Base-by-base conservation (phyloP, 148 eudicot species). In the Vaccinium vitisidaea region DNA sequence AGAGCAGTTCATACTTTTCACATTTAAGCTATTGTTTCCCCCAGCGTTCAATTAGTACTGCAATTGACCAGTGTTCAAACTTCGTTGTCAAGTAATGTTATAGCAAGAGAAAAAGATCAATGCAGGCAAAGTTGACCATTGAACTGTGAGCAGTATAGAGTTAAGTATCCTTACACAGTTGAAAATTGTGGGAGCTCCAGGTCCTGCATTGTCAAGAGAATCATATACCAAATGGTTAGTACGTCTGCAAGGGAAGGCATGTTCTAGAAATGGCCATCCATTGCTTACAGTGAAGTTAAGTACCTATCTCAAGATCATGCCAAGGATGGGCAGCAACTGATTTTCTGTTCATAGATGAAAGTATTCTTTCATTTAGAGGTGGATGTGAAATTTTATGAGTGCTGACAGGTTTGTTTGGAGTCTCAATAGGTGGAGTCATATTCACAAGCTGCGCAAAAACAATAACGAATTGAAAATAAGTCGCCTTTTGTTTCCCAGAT, bases 231-330 rank as follows among this genome's bases (percentile, higher is more conserved):
- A 63, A 82, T 43, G 39, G 55, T 76, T 30, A 77, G 18, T 43
- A 75, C 11, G 79, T 61, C 32, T 15, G n/a, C 59, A 82, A 58
- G 30, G 14, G 71, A 63, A 83, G 65, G 21, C 48, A 81, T 78
- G 69, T 58, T 69, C 39, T n/a, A 59, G 71, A 79, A 43, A 15
- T 54, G 56, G 3, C 61, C 86, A 53, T 36, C 19, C 6, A 23
- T 5, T 6, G 21, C 23, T 21, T 3, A 32, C 8, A 13, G 77
- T 39, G 19, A 77, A 55, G 73, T 54, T 58, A 73, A 84, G 46
- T 90, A 94, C 98, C 98, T 59, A 94, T 94, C 91, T 94, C 94
- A 19, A 94, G 93, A 84, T 94, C 98, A 91, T 94, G 98, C 98
- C 98, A 94, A 58, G 96, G 98, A 90, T 94, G 98, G 74, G 98